These are phyloP conservation scores for Erysimum cheiranthoides DNA, from an alignment of 345 rosid species.

Conservation along the genomic window DNA sequence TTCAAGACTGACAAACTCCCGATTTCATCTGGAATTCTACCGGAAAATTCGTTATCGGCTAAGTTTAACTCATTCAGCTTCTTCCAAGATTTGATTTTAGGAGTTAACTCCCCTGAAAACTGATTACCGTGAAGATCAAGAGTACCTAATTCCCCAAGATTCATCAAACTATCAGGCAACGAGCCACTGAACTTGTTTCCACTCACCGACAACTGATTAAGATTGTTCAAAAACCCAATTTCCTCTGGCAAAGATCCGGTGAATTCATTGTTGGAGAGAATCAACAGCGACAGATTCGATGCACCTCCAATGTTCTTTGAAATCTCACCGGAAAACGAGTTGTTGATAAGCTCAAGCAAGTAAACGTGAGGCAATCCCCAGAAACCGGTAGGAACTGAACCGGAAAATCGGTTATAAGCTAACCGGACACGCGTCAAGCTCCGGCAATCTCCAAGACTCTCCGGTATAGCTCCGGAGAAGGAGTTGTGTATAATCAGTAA, in stretches of 20 bases:
- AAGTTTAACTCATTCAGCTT: conserved; percentile 83
- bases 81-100: conserved; percentile 66
- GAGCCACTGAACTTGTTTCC: conserved; percentile 68
- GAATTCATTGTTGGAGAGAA: conserved; percentile 66
- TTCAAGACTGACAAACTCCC: conserved; percentile 78
- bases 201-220: conserved; percentile 63
- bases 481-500: conserved; percentile 67
- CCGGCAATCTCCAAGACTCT: conserved; percentile 58
- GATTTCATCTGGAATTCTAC: conserved; percentile 69
- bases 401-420: conserved; percentile 72
- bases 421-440: conserved; percentile 80
- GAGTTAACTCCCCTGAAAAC: conserved; percentile 75
- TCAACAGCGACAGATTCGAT: conserved; percentile 65
- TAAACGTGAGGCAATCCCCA: conserved; percentile 93
- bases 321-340: conserved; percentile 72
- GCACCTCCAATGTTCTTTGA: conserved; percentile 68
- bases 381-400: conserved; percentile 70
- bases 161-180: conserved; percentile 70
- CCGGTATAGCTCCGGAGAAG: conserved; percentile 74
- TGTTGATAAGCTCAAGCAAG: conserved; percentile 69
- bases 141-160: conserved; percentile 60
- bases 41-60: conserved; percentile 65
- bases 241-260: conserved; percentile 76
- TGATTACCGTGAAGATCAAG: conserved; percentile 78
- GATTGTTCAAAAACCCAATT: conserved; percentile 65